Evolutionary conservation across 176 grass and related monocot genomes (phyloP).

Genomic region (Phoenix dactylifera): DNA sequence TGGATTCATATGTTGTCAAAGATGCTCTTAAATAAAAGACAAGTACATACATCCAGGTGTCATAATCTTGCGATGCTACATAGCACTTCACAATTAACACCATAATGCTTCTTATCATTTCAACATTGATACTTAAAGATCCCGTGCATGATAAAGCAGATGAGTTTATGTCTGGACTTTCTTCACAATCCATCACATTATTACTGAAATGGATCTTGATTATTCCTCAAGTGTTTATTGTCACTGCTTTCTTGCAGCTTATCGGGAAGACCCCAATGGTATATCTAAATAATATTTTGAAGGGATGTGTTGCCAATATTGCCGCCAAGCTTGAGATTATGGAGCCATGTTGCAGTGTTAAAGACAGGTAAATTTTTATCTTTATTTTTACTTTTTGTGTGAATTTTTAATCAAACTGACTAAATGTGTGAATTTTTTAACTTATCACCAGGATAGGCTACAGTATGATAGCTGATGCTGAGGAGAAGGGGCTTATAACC

Average conservation of each 20-base stretch:
- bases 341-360: slow-evolving; percentile 97
- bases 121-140: no score
- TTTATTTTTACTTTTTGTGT: neutral
- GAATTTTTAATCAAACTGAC: neutral
- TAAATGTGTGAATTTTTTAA: neutral
- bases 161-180: no score
- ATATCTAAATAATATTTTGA: slow-evolving; percentile 77
- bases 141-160: no score
- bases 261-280: slow-evolving; percentile 98
- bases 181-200: no score
- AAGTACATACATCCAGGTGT: no score
- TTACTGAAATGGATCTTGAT: no score
- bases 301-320: slow-evolving; percentile 67
- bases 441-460: slow-evolving; percentile 71
- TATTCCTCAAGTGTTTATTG: neutral
- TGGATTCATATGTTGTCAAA: no score
- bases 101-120: no score
- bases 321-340: slow-evolving; percentile 98
- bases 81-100: no score
- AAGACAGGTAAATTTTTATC: slow-evolving; percentile 54
- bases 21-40: no score
- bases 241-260: slow-evolving; percentile 41
- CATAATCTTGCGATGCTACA: no score
- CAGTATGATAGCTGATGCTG: slow-evolving; percentile 86
- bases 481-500: slow-evolving; percentile 68